Base-by-base conservation (phyloP, 2,329 filamentous ascomycete genomes). In the Aspergillus transmontanensis region DNA sequence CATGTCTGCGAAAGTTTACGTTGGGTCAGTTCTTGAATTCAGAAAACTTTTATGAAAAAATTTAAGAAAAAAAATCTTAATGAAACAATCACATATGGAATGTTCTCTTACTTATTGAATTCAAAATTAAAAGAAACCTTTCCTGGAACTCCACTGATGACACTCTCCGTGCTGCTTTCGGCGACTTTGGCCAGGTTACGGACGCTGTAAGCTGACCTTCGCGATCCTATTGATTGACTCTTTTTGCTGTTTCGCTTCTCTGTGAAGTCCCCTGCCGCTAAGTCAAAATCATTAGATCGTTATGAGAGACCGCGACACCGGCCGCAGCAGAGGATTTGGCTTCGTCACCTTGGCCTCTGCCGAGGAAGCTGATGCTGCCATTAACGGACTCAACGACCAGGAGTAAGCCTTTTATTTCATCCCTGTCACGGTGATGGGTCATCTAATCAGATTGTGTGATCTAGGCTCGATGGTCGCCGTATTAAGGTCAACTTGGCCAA, bases 241-340 rank as follows among this genome's bases (percentile, higher is more conserved):
- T 41, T n/a, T 19, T 10, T 41, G 3, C 39, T 19, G 1, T 41
- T 19, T 41, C 39, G 39, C 39, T 7, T 3, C 4, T n/a, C 10
- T 2, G n/a, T 46, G 21, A 46, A 23, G n/a, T 46, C 43, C 43
- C n/a, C 4, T 5, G 43, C 0, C n/a, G 21, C 45, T 48, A 23
- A 48, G 21, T 28, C 23, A 7, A 16, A 28, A 6, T 41, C 9
- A 26, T 12, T 28, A 48, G 45, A 48, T 48, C 23, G 45, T 48
- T 12, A 48, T 48, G 45, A 48, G 6, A 23, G 45, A 48, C 16
- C 45, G 45, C 12, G 45, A 48, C 0, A 48, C 45, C 28, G 69
- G 67, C 3, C 41, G 32, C 30, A 48, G 51, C 21, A 76, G 75
- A 45, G 78, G 79, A 50, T 6, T 60, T 2, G 64, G 65, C 6